Conservation (phyloP, 2,329 filamentous ascomycete species). For the Beauveria scarabaeidicola region DNA sequence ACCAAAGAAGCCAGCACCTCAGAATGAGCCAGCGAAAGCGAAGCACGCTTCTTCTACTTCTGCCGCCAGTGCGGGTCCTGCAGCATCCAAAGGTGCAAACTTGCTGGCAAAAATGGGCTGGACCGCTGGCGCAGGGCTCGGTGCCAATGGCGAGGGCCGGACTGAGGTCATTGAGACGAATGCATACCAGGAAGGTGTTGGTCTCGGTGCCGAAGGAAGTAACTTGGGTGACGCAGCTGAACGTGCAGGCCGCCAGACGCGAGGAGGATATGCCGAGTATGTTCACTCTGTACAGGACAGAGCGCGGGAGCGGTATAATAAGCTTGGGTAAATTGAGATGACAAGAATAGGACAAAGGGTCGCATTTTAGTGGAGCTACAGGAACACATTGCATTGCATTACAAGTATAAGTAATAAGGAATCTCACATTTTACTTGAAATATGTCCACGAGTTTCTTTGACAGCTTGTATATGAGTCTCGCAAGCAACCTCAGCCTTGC, state of each 20-base stretch:
- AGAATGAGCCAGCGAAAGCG: conserved; percentile 8
- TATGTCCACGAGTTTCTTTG: not conserved
- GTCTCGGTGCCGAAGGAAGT: conserved; percentile 60
- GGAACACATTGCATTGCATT: not conserved
- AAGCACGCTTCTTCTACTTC: not conserved
- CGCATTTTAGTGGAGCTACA: not conserved
- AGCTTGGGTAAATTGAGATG: conserved; percentile 27
- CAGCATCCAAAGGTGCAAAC: conserved; percentile 53
- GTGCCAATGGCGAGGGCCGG: conserved; percentile 52
- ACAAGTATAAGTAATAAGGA: too few species aligned
- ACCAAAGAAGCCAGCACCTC: conserved; percentile 42
- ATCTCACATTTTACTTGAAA: not conserved
- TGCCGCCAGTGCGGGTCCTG: conserved; percentile 24
- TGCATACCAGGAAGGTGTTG: conserved; percentile 59
- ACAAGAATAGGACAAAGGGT: not conserved
- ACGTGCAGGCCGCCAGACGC: conserved; percentile 54
- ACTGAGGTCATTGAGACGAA: conserved; percentile 56
- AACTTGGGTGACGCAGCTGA: conserved; percentile 60
- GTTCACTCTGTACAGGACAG: conserved; percentile 56
- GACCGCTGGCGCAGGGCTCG: conserved; percentile 56
- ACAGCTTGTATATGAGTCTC: not conserved
- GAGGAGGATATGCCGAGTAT: conserved; percentile 52
- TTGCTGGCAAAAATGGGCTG: conserved; percentile 68
- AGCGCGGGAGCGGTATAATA: conserved; percentile 57
- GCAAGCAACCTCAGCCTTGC: not conserved